phyloP scores from a whole-genome alignment of 495 filamentous ascomycete genomes.

The Achaetomiella virescens region DNA sequence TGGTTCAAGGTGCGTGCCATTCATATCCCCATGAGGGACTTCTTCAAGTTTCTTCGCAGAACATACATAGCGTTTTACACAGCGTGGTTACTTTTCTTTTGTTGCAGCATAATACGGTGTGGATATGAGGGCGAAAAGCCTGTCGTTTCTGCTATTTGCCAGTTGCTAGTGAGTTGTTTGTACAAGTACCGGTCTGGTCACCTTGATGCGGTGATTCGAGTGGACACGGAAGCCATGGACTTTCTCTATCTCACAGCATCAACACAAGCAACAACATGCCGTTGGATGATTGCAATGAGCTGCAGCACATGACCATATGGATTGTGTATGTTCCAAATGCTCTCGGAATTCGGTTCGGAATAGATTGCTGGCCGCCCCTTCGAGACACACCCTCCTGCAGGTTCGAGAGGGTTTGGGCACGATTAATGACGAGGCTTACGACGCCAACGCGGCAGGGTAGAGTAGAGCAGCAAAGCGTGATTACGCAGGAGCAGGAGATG shows the following conservation, averaged over 20 bases:
- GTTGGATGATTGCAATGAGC: too few relatives aligned
- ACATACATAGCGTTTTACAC: conserved; percentile 3
- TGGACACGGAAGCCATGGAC: too few relatives aligned
- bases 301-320: neutral
- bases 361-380: neutral
- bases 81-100: conserved; percentile 4
- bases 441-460: neutral
- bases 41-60: neutral
- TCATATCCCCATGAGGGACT: too few relatives aligned
- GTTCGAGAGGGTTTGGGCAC: neutral
- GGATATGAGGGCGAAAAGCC: conserved; percentile 7
- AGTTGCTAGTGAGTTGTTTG: neutral
- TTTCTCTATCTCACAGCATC: too few relatives aligned
- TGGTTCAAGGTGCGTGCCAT: too few relatives aligned
- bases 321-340: too few relatives aligned
- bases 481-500: neutral
- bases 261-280: too few relatives aligned
- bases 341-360: neutral
- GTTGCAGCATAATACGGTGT: conserved; percentile 10
- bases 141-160: neutral
- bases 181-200: neutral
- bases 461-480: neutral
- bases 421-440: conserved; percentile 1
- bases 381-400: neutral
- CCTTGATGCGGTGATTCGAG: neutral